A percentile compares a stretch with the other conserved stretches of the same genome.
Evolutionary conservation across 2,329 filamentous ascomycete species (phyloP).

Genomic region (Pseudocercospora crystallina): DNA sequence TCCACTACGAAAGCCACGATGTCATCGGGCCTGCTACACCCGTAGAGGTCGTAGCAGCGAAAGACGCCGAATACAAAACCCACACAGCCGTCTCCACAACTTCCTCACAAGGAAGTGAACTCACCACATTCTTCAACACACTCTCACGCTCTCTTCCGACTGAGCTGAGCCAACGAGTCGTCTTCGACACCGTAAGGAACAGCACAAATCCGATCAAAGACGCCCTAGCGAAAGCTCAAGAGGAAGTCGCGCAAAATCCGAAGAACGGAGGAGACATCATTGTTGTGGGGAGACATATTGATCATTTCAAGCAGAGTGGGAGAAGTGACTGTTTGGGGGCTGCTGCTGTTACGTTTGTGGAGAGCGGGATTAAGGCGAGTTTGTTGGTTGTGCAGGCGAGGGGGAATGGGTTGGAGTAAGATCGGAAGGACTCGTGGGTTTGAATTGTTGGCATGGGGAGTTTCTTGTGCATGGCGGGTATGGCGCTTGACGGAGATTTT

Average conservation of each 20-base stretch:
- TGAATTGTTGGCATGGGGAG: background rate
- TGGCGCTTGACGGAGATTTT: background rate
- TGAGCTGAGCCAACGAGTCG: conserved; percentile 54
- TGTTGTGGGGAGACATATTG: conserved; percentile 58
- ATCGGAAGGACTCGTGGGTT: background rate
- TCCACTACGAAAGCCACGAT: conserved; percentile 54
- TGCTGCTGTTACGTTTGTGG: conserved; percentile 61
- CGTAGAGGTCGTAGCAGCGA: conserved; percentile 12
- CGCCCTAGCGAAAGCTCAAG: conserved; percentile 55
- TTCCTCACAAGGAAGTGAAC: conserved; percentile 31
- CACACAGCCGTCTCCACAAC: conserved; percentile 4
- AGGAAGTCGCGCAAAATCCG: conserved; percentile 60
- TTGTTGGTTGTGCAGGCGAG: conserved; percentile 68
- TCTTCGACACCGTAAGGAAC: conserved; percentile 55
- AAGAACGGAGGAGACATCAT: conserved; percentile 71
- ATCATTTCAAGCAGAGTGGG: conserved; percentile 40
- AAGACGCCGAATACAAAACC: conserved; percentile 14
- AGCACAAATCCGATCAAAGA: conserved; percentile 43
- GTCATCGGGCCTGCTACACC: conserved; percentile 14
- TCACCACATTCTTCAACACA: conserved; percentile 57
- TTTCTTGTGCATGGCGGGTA: background rate
- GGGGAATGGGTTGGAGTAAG: conserved; percentile 15
- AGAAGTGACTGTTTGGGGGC: conserved; percentile 54
- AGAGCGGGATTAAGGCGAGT: conserved; percentile 62
- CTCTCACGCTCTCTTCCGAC: conserved; percentile 57